Evolutionary conservation across 495 filamentous ascomycete species (phyloP), one percentile per base, ranked within the genome.

Genomic region (Pyronema omphalodes): DNA sequence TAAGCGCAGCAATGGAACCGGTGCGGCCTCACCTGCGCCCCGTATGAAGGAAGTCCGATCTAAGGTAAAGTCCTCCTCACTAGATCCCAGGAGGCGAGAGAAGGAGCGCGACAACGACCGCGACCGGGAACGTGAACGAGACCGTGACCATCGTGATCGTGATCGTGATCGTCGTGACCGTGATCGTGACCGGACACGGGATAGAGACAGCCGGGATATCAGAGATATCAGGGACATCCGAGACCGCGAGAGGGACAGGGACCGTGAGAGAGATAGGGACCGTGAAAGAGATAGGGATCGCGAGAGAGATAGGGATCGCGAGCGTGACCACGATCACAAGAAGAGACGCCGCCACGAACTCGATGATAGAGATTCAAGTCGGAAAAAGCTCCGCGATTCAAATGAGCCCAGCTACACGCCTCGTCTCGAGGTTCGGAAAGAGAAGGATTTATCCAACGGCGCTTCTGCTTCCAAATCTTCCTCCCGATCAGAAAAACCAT

Each of bases 11-110:
- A 65, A 65, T 15, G 62, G 62, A 15, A 50, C 34, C 36, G 66
- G 72, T 7, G 77, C 76, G 3, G 76, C 73, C 3, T 80, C 77
- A 7, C 74, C 76, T n/a, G 77, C 72, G n/a, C 75, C 75, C 9
- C 55, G 29, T 19, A 11, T 37, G 14, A 47, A 54, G 36, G 44
- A 53, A 33, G 19, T 29, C 53, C 71, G 70, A 39, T 63, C 67
- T 12, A 69, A 76, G 9, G 63, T 67, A 7, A 64, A 68, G n/a
- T 67, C 69, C 0, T 68, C 68, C 0, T 57, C 72, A 41, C 68
- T 71, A 0, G 71, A 74, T 37, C 39, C 62, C 15, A 73, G 73
- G 59, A 67, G 73, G 12, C 69, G 70, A 43, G 62, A 57, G n/a
- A 64, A 61, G 11, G 60, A 62, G 37, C 54, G 57, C 15, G 65